A percentile compares a stretch with the other conserved stretches of the same genome.
Conservation (phyloP, 179 eudicot species). For the Camellia oleifera region DNA sequence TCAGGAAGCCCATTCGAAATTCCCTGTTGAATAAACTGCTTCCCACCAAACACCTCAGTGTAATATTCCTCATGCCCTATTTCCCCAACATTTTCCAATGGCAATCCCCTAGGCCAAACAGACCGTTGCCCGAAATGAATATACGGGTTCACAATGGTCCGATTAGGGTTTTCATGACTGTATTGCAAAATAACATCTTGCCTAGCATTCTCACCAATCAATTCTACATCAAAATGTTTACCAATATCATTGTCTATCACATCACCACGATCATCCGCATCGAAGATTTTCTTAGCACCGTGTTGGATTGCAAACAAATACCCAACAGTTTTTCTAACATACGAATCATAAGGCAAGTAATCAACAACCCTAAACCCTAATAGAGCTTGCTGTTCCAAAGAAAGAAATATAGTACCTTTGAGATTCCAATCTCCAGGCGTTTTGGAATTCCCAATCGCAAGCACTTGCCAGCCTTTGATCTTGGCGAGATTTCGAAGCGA, state of each 20-base stretch:
- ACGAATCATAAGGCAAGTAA: conserved; percentile 79
- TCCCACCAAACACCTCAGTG: conserved; percentile 85
- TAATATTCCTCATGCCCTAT: conserved; percentile 77
- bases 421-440: conserved; percentile 81
- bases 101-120: conserved; percentile 95
- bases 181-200: conserved; percentile 83
- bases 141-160: conserved; percentile 86
- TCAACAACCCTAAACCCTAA: conserved; percentile 73
- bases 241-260: conserved; percentile 77
- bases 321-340: conserved; percentile 86
- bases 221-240: conserved; percentile 86
- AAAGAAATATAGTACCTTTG: conserved; percentile 75
- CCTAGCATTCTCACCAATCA: conserved; percentile 80
- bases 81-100: conserved; percentile 85
- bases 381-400: conserved; percentile 73
- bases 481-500: conserved; percentile 45
- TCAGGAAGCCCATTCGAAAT: conserved; percentile 92
- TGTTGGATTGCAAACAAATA: conserved; percentile 95
- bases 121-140: conserved; percentile 92
- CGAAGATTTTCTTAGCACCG: conserved; percentile 78
- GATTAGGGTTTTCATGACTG: conserved; percentile 79
- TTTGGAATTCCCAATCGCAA: conserved; percentile 74
- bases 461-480: conserved; percentile 89
- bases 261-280: conserved; percentile 85
- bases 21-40: conserved; percentile 87